These are phyloP conservation scores for Saitozyma podzolica DNA, from an alignment of 768 basidiomycete genomes.

Conservation along the genomic window DNA sequence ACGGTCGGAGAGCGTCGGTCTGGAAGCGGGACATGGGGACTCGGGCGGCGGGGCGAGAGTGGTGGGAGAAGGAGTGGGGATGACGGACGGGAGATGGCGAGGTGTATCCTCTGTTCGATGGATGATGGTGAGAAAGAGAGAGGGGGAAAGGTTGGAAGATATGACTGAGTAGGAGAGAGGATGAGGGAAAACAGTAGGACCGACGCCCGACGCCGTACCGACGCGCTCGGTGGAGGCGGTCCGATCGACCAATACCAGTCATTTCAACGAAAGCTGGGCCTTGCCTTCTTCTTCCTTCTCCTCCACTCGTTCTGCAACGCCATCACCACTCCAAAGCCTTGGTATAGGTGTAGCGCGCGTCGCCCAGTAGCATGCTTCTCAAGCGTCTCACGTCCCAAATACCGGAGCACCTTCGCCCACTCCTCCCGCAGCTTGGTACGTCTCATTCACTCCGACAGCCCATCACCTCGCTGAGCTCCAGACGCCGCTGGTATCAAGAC, in stretches of 20 bases:
- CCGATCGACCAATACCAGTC: not conserved
- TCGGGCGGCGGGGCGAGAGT: not conserved
- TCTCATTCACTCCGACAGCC: not conserved
- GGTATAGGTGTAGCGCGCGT: not conserved
- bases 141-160: not conserved
- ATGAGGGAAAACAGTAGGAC: not conserved
- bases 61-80: no score
- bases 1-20: conserved; percentile 37
- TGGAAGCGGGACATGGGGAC: conserved; percentile 27
- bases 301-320: not conserved
- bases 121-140: conserved; percentile 2
- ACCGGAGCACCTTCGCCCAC: conserved; percentile 21
- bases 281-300: conserved; percentile 6
- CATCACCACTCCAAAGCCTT: not conserved
- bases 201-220: no score
- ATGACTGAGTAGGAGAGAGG: not conserved
- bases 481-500: conserved; percentile 37
- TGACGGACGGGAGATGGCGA: not conserved
- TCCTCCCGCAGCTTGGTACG: conserved; percentile 32
- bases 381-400: conserved; percentile 26
- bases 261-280: not conserved
- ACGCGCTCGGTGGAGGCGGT: conserved; percentile 1
- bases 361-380: conserved; percentile 31
- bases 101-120: no score
- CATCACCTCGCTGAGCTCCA: conserved; percentile 8